Conservation (phyloP, 345 rosid species). For the Lepidium sativum region DNA sequence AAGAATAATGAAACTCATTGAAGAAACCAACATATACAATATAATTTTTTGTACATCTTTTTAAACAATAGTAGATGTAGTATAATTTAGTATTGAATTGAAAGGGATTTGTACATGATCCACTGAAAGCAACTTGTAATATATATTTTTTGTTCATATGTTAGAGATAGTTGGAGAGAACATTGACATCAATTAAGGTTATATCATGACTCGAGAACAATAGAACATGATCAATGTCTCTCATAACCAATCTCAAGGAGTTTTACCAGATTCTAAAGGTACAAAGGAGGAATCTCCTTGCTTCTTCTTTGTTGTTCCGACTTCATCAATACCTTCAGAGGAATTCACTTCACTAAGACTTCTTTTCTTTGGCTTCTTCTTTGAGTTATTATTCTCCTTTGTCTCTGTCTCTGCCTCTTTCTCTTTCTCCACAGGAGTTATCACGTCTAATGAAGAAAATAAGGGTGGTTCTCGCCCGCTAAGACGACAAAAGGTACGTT, state of each 20-base stretch:
- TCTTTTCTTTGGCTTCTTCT: slow-evolving; percentile 48
- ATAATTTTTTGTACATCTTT: not conserved
- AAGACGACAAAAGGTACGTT: slow-evolving; percentile 62
- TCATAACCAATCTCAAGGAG: slow-evolving; percentile 10
- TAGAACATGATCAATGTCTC: not conserved
- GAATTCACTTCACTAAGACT: slow-evolving; percentile 35
- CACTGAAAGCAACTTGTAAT: not conserved
- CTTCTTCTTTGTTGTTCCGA: slow-evolving; percentile 18
- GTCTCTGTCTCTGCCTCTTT: slow-evolving; percentile 35
- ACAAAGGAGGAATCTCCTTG: slow-evolving; percentile 13
- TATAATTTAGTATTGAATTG: not conserved
- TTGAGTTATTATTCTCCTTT: slow-evolving; percentile 32
- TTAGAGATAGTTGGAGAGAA: not conserved
- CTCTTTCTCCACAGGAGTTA: slow-evolving; percentile 29
- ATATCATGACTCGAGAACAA: not conserved
- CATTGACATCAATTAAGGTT: not conserved
- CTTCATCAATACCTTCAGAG: slow-evolving; percentile 35
- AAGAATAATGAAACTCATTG: not conserved
- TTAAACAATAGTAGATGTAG: too few species aligned
- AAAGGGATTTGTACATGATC: too few species aligned
- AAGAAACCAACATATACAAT: not conserved
- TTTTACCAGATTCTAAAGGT: not conserved
- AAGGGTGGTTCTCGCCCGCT: slow-evolving; percentile 77
- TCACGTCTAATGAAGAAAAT: slow-evolving; percentile 37
- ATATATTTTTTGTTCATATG: not conserved